Conservation (phyloP, 345 rosid species). For the Diplotaxis tenuifolia region DNA sequence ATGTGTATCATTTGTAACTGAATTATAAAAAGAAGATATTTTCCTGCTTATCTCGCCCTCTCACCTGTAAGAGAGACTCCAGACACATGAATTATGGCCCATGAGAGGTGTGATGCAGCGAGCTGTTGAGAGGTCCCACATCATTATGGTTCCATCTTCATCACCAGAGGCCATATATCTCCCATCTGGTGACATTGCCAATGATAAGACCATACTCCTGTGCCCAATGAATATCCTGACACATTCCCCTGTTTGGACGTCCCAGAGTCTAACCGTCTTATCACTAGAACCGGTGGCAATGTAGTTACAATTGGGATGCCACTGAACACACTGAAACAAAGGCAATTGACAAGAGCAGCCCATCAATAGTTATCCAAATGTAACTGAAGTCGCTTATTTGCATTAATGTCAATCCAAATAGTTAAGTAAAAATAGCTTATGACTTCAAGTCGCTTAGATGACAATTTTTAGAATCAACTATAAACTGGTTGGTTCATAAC, state of each 20-base stretch:
- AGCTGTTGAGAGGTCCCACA: conserved; percentile 97
- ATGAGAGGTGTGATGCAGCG: conserved; percentile 89
- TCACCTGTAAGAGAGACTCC: conserved; percentile 92
- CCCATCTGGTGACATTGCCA: conserved; percentile 98
- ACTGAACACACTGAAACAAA: conserved; percentile 77
- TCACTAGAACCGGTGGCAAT: conserved; percentile 93
- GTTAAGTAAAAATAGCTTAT: neutral
- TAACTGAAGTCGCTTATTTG: neutral
- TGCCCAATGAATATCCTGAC: conserved; percentile 80
- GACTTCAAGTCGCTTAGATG: neutral
- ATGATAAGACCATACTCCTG: conserved; percentile 57
- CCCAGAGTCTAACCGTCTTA: conserved; percentile 91
- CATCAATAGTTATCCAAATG: conserved; percentile 5
- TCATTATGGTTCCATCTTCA: conserved; percentile 93
- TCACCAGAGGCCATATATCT: conserved; percentile 95
- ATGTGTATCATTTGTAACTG: neutral
- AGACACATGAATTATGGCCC: conserved; percentile 89
- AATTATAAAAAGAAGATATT: neutral
- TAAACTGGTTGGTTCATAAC: neutral
- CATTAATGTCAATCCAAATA: neutral
- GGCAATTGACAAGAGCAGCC: conserved; percentile 13
- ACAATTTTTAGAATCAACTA: neutral
- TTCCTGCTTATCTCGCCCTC: neutral
- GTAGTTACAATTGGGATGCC: conserved; percentile 98
- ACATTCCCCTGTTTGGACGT: conserved; percentile 90